Percentiles rank a stretch among this genome's conserved stretches.
These are phyloP conservation scores for thale cress (Arabidopsis thaliana) DNA, from an alignment of 345 rosid genomes.

Conservation along the genomic window TAIR10.1 NC_003074.8:3383501-3384000, in stretches of 20 bases:
- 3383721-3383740: background rate
- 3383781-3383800: background rate
- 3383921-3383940: slow-evolving; percentile 15
- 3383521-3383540: slow-evolving; percentile 1
- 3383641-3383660: background rate
- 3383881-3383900: background rate
- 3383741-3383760: slow-evolving; percentile 16
- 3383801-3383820: slow-evolving; percentile 30
- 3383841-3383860: slow-evolving; percentile 15
- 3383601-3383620: too few species aligned
- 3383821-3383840: slow-evolving; percentile 24
- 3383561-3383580: background rate
- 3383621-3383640: background rate
- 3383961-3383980: background rate
- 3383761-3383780: slow-evolving; percentile 26
- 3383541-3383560: background rate
- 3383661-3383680: background rate
- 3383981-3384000: slow-evolving; percentile 57
- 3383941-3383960: background rate
- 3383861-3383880: slow-evolving; percentile 17
- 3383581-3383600: too few species aligned
- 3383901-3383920: slow-evolving; percentile 4
- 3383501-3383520: background rate
- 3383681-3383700: background rate
- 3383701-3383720: background rate